Percentiles rank a stretch among this genome's conserved stretches.
Conservation (phyloP, 495 filamentous ascomycete genomes). For the Podospora anserina region DNA sequence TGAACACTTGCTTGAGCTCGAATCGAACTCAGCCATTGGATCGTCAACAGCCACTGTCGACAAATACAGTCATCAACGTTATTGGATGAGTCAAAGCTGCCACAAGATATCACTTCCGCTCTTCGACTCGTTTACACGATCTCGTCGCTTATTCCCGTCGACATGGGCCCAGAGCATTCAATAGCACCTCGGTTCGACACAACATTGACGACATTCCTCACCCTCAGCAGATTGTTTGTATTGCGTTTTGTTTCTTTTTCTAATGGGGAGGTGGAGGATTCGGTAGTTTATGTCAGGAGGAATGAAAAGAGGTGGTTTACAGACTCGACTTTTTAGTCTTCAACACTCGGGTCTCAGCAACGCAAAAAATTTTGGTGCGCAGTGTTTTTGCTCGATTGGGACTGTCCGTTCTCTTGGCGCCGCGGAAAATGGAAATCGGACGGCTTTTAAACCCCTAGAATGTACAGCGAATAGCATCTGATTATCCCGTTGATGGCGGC, state of each 20-base stretch:
- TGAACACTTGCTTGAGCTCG: not conserved
- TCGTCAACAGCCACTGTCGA: slow-evolving; percentile 22
- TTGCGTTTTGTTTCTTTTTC: slow-evolving; percentile 22
- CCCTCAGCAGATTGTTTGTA: not conserved
- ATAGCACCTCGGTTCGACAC: slow-evolving; percentile 1
- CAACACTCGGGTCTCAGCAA: slow-evolving; percentile 19
- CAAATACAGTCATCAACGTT: not conserved
- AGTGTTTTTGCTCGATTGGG: slow-evolving; percentile 17
- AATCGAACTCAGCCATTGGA: not conserved
- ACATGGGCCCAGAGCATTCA: not conserved
- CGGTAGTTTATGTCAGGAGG: slow-evolving; percentile 6
- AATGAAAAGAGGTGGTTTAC: slow-evolving; percentile 5
- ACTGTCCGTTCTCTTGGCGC: slow-evolving; percentile 16
- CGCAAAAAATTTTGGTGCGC: slow-evolving; percentile 24
- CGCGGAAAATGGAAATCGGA: slow-evolving; percentile 29
- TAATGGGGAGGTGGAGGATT: slow-evolving; percentile 17
- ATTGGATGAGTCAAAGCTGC: not conserved
- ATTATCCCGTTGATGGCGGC: slow-evolving; percentile 33
- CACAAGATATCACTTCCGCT: not conserved
- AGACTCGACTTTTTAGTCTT: slow-evolving; percentile 7
- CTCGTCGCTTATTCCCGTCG: not conserved
- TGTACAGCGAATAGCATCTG: slow-evolving; percentile 40
- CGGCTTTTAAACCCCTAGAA: slow-evolving; percentile 35
- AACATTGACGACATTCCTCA: not conserved
- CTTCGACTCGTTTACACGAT: not conserved